Percentiles rank a stretch among this genome's conserved stretches.
Evolutionary conservation across 176 grass and related monocot species (phyloP).

Genomic region (Cenchrus purpureus): DNA sequence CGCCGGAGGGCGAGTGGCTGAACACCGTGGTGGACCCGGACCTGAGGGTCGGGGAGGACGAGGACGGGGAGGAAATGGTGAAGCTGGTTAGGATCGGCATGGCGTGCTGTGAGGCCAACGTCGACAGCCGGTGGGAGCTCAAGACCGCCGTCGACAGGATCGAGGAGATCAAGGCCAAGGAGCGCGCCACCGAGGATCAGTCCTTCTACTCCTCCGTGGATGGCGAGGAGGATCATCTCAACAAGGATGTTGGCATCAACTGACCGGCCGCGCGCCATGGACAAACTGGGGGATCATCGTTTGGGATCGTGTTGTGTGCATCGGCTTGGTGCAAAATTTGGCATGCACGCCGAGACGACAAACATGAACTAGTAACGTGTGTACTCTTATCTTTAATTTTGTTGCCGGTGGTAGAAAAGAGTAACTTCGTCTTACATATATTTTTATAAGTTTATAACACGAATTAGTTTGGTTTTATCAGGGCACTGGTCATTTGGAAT

Average conservation of each 20-base stretch:
- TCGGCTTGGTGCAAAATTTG: neutral
- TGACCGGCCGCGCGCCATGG: neutral
- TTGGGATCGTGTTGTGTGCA: neutral
- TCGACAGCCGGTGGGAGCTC: conserved; percentile 73
- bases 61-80: conserved; percentile 52
- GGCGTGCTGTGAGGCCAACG: conserved; percentile 66
- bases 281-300: neutral
- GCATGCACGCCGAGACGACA: neutral
- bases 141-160: conserved; percentile 63
- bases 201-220: conserved; percentile 52
- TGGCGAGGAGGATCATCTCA: conserved; percentile 15
- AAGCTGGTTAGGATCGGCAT: conserved; percentile 77
- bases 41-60: conserved; percentile 28
- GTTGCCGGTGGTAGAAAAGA: conserved; percentile 20
- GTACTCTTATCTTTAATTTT: neutral
- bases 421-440: neutral
- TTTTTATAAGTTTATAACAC: neutral
- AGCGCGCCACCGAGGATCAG: conserved; percentile 4
- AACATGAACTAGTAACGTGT: neutral
- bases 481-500: neutral
- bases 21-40: conserved; percentile 51
- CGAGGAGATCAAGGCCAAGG: conserved; percentile 56
- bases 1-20: conserved; percentile 53
- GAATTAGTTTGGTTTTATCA: conserved; percentile 24
- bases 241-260: conserved; percentile 22